phyloP scores from a whole-genome alignment of 257 asterid species.

The Nicotiana tomentosiformis region DNA sequence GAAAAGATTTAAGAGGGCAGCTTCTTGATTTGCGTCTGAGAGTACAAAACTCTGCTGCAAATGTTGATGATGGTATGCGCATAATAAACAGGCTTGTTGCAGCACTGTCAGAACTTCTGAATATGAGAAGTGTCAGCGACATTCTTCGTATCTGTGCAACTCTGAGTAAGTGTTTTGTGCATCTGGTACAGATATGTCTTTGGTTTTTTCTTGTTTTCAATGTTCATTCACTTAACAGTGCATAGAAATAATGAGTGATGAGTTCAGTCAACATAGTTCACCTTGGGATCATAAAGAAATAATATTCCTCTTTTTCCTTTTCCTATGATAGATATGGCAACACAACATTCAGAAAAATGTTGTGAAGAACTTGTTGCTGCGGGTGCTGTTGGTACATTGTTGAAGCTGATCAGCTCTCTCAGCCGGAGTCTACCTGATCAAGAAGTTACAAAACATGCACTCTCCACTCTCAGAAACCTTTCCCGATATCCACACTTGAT shows the following conservation, averaged over 20 bases:
- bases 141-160: conserved; percentile 88
- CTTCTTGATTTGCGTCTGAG: conserved; percentile 62
- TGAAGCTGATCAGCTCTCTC: conserved; percentile 65
- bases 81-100: conserved; percentile 79
- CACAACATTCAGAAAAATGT: conserved; percentile 82
- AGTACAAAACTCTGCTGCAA: conserved; percentile 84
- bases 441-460: conserved; percentile 75
- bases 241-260: not conserved
- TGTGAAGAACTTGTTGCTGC: conserved; percentile 91
- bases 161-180: conserved; percentile 40
- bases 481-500: conserved; percentile 68
- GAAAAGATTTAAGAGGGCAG: conserved; percentile 62
- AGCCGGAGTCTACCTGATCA: conserved; percentile 97
- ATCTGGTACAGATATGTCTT: not conserved
- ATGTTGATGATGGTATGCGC: conserved; percentile 75
- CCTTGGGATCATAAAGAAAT: not conserved
- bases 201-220: not conserved
- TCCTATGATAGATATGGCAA: conserved; percentile 59
- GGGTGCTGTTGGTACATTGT: conserved; percentile 70
- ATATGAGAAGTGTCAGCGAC: conserved; percentile 71
- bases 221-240: not conserved
- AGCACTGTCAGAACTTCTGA: conserved; percentile 82
- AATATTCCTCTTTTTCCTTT: not conserved
- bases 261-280: not conserved
- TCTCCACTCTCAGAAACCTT: conserved; percentile 84